Base-by-base conservation (phyloP, 371 early-diverging fungal genomes). In the Rhizomucor miehei region DNA sequence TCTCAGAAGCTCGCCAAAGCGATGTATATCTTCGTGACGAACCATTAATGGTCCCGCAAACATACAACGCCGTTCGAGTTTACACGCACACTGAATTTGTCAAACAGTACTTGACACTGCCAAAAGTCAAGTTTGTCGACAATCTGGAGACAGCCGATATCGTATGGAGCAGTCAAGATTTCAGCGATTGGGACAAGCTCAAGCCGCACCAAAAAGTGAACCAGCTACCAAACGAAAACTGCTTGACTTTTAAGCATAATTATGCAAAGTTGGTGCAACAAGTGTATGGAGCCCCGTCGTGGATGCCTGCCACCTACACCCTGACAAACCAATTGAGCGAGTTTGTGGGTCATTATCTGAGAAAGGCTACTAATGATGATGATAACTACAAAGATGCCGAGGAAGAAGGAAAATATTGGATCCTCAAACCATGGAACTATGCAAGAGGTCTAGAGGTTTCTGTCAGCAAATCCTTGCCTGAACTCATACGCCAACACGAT, bases 351-450 rank as follows among this genome's bases (percentile, higher is more conserved):
- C 65, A 79, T 34, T 77, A 77, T 38, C 55, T 45, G 9, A 60
- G 62, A 56, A 44, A 16, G 5, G 25, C 11, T 8, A 34, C 13
- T 8, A 44, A 11, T 16, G 48, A 57, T 3, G 19, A 12, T 43
- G 36, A 35, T 10, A 44, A 47, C 12, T n/a, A 52, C 19, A 48
- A 29, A 8, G 8, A 8, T 8, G n/a, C n/a, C n/a, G n/a, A 17
- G 24, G 25, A 56, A n/a, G 51, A 64, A 2, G 63, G 67, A n/a
- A 75, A 77, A 50, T 44, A 79, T 13, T 83, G 83, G 83, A 75
- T 82, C 41, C 57, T 66, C 23, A 80, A 82, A 58, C 84, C 81
- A 14, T 82, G 83, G 75, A 75, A 80, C 48, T 55, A 73, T 67
- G 79, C 80, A 12, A 75, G 80, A 49, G 79, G 83, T 24, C 48